Conservation (phyloP, 495 filamentous ascomycete genomes). For the Cladorrhinum samala region DNA sequence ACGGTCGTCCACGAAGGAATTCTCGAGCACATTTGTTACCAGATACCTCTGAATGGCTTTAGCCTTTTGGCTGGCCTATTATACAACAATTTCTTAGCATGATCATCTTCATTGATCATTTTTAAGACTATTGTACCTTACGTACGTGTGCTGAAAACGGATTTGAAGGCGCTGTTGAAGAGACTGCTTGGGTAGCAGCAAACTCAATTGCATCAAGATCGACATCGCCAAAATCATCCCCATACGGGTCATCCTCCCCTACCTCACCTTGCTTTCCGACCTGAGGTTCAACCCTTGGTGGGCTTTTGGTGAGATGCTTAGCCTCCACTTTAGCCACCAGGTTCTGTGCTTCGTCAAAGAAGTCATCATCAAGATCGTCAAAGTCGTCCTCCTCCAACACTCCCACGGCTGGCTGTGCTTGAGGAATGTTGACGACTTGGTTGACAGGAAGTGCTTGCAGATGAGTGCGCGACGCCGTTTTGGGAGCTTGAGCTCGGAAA, state of each 20-base stretch:
- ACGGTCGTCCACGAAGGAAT: conserved; percentile 54
- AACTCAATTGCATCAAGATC: conserved; percentile 61
- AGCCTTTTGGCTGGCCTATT: conserved; percentile 48
- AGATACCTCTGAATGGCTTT: conserved; percentile 78
- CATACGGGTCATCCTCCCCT: conserved; percentile 38
- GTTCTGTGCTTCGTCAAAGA: conserved; percentile 52
- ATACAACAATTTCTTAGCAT: conserved; percentile 37
- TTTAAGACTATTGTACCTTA: conserved; percentile 29
- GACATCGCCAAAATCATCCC: conserved; percentile 60
- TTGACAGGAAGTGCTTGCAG: background rate
- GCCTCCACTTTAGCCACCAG: conserved; percentile 48
- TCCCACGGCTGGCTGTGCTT: background rate
- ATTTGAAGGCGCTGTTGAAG: conserved; percentile 16
- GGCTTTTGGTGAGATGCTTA: conserved; percentile 9
- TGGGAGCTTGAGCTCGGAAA: conserved; percentile 24
- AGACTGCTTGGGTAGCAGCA: conserved; percentile 45
- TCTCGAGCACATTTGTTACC: conserved; percentile 62
- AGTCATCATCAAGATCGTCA: conserved; percentile 58
- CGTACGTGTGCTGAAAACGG: conserved; percentile 42
- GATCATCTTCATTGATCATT: conserved; percentile 11
- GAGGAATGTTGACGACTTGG: background rate
- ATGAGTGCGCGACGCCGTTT: background rate
- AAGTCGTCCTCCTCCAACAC: conserved; percentile 32
- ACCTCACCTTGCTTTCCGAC: background rate
- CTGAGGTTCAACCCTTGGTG: background rate